A percentile compares a stretch with the other conserved stretches of the same genome.
phyloP scores from a whole-genome alignment of 768 basidiomycete genomes.

The Kwoniella botswanensis region DNA sequence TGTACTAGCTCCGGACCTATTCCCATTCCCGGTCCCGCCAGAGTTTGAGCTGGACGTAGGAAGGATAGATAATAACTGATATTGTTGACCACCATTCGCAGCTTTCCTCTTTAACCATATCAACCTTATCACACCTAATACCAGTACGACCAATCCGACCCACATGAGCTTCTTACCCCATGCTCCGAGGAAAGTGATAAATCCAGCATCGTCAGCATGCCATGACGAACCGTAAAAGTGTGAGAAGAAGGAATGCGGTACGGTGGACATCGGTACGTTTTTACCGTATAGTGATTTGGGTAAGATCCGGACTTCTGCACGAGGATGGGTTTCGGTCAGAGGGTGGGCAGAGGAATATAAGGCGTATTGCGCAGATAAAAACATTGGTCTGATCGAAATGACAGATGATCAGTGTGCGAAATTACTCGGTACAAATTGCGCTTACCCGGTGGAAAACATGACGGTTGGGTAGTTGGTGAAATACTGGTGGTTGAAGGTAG shows the following conservation, averaged over 20 bases:
- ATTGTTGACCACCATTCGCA: constrained; percentile 16
- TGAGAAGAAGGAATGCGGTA: constrained; percentile 90
- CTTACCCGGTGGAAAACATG: constrained; percentile 90
- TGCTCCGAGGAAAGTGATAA: constrained; percentile 85
- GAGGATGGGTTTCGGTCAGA: constrained; percentile 63
- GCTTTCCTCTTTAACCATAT: constrained; percentile 45
- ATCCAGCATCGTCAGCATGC: constrained; percentile 98
- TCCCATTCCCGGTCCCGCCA: background rate
- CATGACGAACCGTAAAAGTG: constrained; percentile 98
- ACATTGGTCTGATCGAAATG: constrained; percentile 75
- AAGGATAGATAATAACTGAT: constrained; percentile 37
- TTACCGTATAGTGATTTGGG: constrained; percentile 99
- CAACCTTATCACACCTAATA: constrained; percentile 69
- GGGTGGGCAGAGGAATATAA: constrained; percentile 66
- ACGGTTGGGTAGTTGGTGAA: constrained; percentile 97
- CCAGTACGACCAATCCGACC: constrained; percentile 73
- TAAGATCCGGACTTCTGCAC: constrained; percentile 80
- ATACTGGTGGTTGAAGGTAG: constrained; percentile 91
- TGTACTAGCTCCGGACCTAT: constrained; percentile 6
- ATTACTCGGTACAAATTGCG: background rate
- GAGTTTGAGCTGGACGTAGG: constrained; percentile 21
- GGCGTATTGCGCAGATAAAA: constrained; percentile 90
- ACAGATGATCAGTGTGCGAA: background rate
- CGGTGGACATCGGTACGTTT: constrained; percentile 80
- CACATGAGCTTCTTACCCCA: constrained; percentile 91